phyloP scores from a whole-genome alignment of 495 filamentous ascomycete genomes.

The Penicillium mononematosum region DNA sequence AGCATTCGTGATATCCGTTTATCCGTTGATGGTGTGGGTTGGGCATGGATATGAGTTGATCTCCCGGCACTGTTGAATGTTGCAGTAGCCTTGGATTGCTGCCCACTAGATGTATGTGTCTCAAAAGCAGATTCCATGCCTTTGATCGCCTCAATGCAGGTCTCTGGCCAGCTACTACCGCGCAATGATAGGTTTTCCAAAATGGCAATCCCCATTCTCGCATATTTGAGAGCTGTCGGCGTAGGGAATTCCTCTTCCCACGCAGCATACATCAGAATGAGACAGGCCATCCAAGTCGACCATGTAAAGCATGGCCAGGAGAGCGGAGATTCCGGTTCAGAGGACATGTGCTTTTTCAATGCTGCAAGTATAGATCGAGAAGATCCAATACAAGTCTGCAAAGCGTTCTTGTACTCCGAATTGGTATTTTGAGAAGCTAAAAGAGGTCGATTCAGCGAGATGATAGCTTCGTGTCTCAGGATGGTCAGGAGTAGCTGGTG shows the following conservation, averaged over 20 bases:
- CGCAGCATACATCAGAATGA: slow-evolving; percentile 48
- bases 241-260: slow-evolving; percentile 39
- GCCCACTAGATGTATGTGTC: slow-evolving; percentile 12
- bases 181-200: slow-evolving; percentile 37
- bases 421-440: slow-evolving; percentile 37
- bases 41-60: background rate
- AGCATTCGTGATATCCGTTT: background rate
- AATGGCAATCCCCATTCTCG: slow-evolving; percentile 32
- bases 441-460: slow-evolving; percentile 46
- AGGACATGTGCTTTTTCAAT: slow-evolving; percentile 32
- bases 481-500: slow-evolving; percentile 40
- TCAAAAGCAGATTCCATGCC: slow-evolving; percentile 37
- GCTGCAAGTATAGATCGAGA: slow-evolving; percentile 40
- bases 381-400: slow-evolving; percentile 46
- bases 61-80: background rate
- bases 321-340: slow-evolving; percentile 27
- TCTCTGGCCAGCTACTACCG: slow-evolving; percentile 43
- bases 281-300: slow-evolving; percentile 49
- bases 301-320: slow-evolving; percentile 50
- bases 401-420: slow-evolving; percentile 42
- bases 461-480: slow-evolving; percentile 43
- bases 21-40: background rate
- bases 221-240: slow-evolving; percentile 35
- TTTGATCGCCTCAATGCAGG: slow-evolving; percentile 43
- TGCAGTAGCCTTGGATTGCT: background rate